Percentiles rank a stretch among this genome's conserved stretches.
Evolutionary conservation across 2,329 filamentous ascomycete species (phyloP).

Genomic region (Aureobasidium sp.): DNA sequence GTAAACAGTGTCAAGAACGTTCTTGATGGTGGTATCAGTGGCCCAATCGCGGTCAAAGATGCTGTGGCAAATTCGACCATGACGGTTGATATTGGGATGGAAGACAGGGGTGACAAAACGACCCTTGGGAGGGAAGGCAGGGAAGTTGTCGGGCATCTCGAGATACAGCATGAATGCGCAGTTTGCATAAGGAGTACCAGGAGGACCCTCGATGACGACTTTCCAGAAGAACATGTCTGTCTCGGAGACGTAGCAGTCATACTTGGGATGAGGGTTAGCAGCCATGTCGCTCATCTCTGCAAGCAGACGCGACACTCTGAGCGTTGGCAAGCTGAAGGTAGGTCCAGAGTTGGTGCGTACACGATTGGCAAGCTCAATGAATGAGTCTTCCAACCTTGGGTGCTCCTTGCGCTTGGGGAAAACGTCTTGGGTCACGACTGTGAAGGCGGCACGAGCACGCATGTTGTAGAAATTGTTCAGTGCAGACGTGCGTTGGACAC

Average conservation of each 20-base stretch:
- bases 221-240: constrained; percentile 37
- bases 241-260: constrained; percentile 36
- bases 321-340: not conserved
- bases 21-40: constrained; percentile 28
- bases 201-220: constrained; percentile 33
- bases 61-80: constrained; percentile 33
- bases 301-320: constrained; percentile 26
- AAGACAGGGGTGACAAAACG: constrained; percentile 34
- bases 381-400: constrained; percentile 27
- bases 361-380: constrained; percentile 24
- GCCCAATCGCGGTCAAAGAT: constrained; percentile 34
- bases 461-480: constrained; percentile 19
- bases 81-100: constrained; percentile 35
- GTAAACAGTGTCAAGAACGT: constrained; percentile 31
- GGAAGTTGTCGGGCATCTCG: constrained; percentile 32
- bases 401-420: constrained; percentile 31
- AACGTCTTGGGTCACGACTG: constrained; percentile 26
- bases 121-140: constrained; percentile 29
- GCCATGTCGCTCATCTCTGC: constrained; percentile 32
- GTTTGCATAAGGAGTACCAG: constrained; percentile 27
- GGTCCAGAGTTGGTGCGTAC: not conserved
- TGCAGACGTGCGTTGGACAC: not conserved
- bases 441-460: constrained; percentile 15
- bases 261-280: constrained; percentile 26
- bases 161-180: constrained; percentile 34